phyloP scores from a whole-genome alignment of 805 yeast genomes.

The Cyberlindnera bimundalis region DNA sequence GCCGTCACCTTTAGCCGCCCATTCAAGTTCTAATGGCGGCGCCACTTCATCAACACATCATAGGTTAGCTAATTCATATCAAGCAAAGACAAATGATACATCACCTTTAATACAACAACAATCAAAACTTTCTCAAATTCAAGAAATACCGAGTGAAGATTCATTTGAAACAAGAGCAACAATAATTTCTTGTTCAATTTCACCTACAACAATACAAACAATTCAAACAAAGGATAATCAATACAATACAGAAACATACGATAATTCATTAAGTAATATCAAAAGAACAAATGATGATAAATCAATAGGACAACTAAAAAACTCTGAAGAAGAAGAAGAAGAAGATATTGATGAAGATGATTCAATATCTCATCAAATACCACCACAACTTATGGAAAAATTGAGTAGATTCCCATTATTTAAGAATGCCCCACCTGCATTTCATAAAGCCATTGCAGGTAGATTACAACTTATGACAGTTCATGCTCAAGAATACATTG shows the following conservation, averaged over 20 bases:
- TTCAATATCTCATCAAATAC: slow-evolving; percentile 30
- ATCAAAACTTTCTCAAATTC: too few species aligned
- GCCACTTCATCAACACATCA: neutral
- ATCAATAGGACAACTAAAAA: too few species aligned
- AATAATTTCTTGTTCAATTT: too few species aligned
- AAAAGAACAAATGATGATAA: too few species aligned
- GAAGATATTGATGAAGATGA: slow-evolving; percentile 16
- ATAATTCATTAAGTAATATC: too few species aligned
- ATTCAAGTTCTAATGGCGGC: neutral
- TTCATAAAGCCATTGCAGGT: slow-evolving; percentile 56
- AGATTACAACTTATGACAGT: slow-evolving; percentile 56
- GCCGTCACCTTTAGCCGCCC: slow-evolving; percentile 18
- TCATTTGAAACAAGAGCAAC: too few species aligned
- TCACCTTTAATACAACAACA: too few species aligned
- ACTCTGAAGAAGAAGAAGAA: neutral
- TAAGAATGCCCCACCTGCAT: slow-evolving; percentile 61
- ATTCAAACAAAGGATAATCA: too few species aligned
- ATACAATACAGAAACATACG: too few species aligned
- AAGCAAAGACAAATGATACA: neutral
- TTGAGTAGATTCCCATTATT: slow-evolving; percentile 62
- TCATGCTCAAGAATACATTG: slow-evolving; percentile 66
- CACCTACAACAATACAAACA: too few species aligned
- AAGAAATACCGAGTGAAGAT: too few species aligned
- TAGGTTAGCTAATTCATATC: too few species aligned
- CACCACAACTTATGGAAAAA: slow-evolving; percentile 51